Base-by-base conservation (phyloP, 495 filamentous ascomycete species). In the Aspergillus cavernicola region DNA sequence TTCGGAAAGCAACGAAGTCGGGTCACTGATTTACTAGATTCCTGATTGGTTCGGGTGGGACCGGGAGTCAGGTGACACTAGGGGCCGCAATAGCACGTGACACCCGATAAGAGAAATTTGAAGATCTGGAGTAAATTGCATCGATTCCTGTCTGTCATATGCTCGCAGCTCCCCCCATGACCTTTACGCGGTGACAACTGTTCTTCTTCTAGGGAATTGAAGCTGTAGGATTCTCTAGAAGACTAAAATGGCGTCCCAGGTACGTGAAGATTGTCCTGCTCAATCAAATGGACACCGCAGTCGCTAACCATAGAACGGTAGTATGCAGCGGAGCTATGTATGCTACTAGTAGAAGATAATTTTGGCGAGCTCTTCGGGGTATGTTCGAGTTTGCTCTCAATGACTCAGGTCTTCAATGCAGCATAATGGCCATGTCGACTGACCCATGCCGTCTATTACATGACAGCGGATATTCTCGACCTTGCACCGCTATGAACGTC, bases 301-400 rank as follows among this genome's bases (percentile, higher is more conserved):
- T 32, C 77, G 77, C 81, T 80, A 51, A 60, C 42, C 1, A 20
- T 23, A 68, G 78, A 42, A 10, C 26, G 20, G 24, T 41, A 82
- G 75, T 75, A 87, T 60, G 75, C 80, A 37, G 79, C 81, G 63
- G 88, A 97, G 80, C 86, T 97, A 45, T 95, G 89, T 72, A 76
- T 83, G 69, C 83, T 96, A 61, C 80, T 97, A n/a, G 83, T 97
- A 39, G 80, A 89, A 53, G 89, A 96, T 61, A 79, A 87, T 18
- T 89, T 91, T 68, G 93, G 93, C 58, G 88, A 95, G 62, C 79
- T 98, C 23, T 87, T 89, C 44, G 88, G 89, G 64, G 92, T 97
- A 85, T 61, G 89, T 78, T 39, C 22, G 2, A 11, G 7, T 33
- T 33, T 16, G 43, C 15, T 18, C 16, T 46, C 29, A 33, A 13